Percentiles rank a stretch among this genome's conserved stretches.
Conservation (phyloP, 148 eudicot species). For the Cornus kousa region DNA sequence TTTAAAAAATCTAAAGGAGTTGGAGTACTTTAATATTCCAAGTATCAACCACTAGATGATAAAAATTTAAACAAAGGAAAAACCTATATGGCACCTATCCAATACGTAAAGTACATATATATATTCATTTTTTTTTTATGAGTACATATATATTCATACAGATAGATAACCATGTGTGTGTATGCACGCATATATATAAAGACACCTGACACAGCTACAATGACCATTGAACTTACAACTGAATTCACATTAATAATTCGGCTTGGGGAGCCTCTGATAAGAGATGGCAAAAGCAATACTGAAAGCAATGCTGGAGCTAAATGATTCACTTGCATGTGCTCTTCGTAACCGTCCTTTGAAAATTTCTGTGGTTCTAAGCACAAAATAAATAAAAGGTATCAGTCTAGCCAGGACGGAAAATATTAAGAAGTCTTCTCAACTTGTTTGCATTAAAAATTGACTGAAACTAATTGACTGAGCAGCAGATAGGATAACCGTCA, state of each 20-base stretch:
- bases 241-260: slow-evolving; percentile 92
- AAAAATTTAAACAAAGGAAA: neutral
- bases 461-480: neutral
- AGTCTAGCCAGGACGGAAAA: slow-evolving; percentile 8
- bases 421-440: neutral
- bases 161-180: neutral
- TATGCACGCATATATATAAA: neutral
- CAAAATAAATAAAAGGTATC: slow-evolving; percentile 8
- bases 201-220: neutral
- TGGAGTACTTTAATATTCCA: neutral
- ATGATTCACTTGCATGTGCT: slow-evolving; percentile 98
- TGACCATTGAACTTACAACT: slow-evolving; percentile 49
- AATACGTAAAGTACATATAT: neutral
- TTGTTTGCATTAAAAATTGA: neutral
- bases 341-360: slow-evolving; percentile 82
- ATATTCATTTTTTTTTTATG: neutral
- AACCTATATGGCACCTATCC: neutral
- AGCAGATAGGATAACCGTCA: neutral
- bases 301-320: slow-evolving; percentile 90
- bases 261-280: slow-evolving; percentile 90
- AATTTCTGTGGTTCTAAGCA: slow-evolving; percentile 84
- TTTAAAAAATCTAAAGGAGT: neutral
- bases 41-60: neutral
- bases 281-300: slow-evolving; percentile 82
- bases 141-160: neutral